Base-by-base conservation (phyloP, 331 rosid genomes). In the Malus hybrid region DNA sequence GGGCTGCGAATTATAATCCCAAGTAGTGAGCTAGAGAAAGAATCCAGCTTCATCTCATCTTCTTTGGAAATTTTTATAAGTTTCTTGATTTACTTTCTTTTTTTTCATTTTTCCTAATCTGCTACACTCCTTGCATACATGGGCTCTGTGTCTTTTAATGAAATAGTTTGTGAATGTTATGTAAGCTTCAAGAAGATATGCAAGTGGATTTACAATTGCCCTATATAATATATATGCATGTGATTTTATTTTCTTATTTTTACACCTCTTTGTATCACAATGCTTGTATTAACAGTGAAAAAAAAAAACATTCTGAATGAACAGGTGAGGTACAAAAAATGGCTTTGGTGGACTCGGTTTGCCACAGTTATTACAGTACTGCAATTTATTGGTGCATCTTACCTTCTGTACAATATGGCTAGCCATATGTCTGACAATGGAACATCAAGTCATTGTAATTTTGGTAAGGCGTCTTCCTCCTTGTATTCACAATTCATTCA, bases 271-370 rank as follows among this genome's bases (percentile, higher is more conserved):
- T 70, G 44, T 69, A 3, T 22, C 29, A 52, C 29, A 52, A 70
- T 70, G 46, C 60, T 68, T 77, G n/a, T 61, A 5, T 61, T 27
- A 32, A 19, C 27, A 63, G 52, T 36, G 44, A 62, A 10, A 8
- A 52, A 32, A 32, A 12, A 12, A 44, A 42, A 10, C 12, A 64
- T 75, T 82, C 61, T 83, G 77, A 76, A 77, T 71, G 67, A 71
- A 55, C 82, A 93, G 98, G 71, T 73, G 22, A 81, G 70, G 82
- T 91, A 91, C 67, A 91, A 77, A 85, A 88, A 67, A 64, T 93
- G 98, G 97, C 82, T 93, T 7, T 74, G 88, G 91, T 93, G 98
- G 98, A 88, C 83, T 77, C 93, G 98, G 44, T 78, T 83, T 69
- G 81, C 88, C 2, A 8, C 81, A 7, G 42, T 82, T 7, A 62